A percentile compares a stretch with the other conserved stretches of the same genome.
These are phyloP conservation scores for Sonneratia alba DNA, from an alignment of 345 rosid genomes.

Conservation along the genomic window DNA sequence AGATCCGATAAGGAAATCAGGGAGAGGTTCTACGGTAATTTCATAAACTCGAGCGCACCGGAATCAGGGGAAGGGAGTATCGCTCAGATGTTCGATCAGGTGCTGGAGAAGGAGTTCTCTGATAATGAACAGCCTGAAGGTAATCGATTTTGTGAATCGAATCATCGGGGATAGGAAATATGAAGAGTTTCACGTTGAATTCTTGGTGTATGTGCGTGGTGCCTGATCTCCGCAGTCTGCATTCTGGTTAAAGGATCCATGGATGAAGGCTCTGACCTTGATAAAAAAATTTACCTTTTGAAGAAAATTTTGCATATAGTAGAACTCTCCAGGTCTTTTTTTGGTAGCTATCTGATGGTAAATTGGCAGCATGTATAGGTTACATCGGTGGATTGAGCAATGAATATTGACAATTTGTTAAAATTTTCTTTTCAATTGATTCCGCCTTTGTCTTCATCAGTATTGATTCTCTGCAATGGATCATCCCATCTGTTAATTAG, in stretches of 20 bases:
- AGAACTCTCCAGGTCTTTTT: not conserved
- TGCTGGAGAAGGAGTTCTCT: conserved; percentile 87
- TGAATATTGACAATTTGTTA: not conserved
- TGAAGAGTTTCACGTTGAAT: not conserved
- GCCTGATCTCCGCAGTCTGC: not conserved
- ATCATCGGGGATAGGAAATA: not conserved
- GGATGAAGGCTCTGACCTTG: not conserved
- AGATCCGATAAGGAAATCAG: conserved; percentile 91
- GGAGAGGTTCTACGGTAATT: conserved; percentile 80
- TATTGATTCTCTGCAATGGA: not conserved
- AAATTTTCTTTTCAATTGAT: not conserved
- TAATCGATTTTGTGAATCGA: conserved; percentile 8
- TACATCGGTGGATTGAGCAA: not conserved
- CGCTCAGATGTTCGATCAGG: conserved; percentile 89
- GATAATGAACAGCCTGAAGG: conserved; percentile 92
- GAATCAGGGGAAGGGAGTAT: conserved; percentile 64
- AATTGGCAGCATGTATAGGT: not conserved
- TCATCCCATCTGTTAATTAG: not conserved
- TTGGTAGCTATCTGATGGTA: not conserved
- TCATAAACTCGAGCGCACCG: conserved; percentile 61
- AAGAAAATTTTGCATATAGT: not conserved
- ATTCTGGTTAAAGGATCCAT: not conserved
- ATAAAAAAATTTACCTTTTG: not conserved
- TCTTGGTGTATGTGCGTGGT: not conserved
- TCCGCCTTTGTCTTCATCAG: not conserved